phyloP scores from a whole-genome alignment of 1,284 basidiomycete species.

The Uromyces viciae-fabae region DNA sequence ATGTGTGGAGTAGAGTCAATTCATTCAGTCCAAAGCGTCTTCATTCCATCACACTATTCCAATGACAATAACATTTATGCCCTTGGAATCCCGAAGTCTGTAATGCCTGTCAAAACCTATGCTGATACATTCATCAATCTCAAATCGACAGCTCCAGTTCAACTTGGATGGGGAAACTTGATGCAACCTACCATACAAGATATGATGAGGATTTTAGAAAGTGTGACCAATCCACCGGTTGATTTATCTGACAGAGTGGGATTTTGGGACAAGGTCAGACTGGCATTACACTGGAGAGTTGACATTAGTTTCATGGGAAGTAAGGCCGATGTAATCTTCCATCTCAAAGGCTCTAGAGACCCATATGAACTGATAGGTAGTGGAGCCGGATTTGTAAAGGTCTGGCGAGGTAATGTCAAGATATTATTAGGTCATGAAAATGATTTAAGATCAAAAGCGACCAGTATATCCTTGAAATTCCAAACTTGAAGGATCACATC shows the following conservation, averaged over 20 bases:
- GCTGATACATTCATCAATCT: constrained; percentile 66
- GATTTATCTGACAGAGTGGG: constrained; percentile 84
- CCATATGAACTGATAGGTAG: constrained; percentile 71
- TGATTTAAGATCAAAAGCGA: constrained; percentile 77
- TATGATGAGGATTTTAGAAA: constrained; percentile 76
- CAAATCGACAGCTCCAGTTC: constrained; percentile 64
- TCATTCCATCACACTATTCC: constrained; percentile 58
- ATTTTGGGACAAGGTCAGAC: constrained; percentile 91
- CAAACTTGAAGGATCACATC: constrained; percentile 59
- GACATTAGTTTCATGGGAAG: constrained; percentile 66
- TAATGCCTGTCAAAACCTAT: constrained; percentile 93
- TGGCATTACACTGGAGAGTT: constrained; percentile 80
- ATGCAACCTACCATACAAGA: constrained; percentile 83
- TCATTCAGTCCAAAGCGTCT: constrained; percentile 67
- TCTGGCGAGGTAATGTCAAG: constrained; percentile 74
- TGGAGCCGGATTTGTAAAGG: constrained; percentile 84
- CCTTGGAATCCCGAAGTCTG: constrained; percentile 77
- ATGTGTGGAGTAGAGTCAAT: constrained; percentile 62
- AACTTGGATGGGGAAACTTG: constrained; percentile 85
- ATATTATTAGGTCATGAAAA: constrained; percentile 73
- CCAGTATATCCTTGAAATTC: constrained; percentile 74
- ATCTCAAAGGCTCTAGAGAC: constrained; percentile 66
- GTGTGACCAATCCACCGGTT: constrained; percentile 70
- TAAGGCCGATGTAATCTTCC: constrained; percentile 45
- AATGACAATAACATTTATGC: constrained; percentile 59